Base-by-base conservation (phyloP, 1,284 basidiomycete genomes). In the Pisolithus thermaeus region DNA sequence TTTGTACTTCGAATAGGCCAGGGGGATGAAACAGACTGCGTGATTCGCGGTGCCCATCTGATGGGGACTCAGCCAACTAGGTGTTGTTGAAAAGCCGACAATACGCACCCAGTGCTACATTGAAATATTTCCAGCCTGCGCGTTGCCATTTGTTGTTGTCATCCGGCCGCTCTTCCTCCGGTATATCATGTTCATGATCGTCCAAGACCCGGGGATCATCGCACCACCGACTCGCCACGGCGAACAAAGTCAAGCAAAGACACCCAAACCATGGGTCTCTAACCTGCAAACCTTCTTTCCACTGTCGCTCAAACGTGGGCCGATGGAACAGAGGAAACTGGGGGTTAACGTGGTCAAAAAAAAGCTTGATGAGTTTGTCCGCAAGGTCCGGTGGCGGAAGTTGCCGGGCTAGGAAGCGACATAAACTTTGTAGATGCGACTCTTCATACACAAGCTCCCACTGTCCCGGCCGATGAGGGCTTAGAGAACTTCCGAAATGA, bases 1-100 rank as follows among this genome's bases (percentile, higher is more conserved):
- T 73, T 64, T 92, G 90, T 11, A 93, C 71, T 62, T 92, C 90
- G 56, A 82, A 84, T n/a, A 93, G 64, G 46, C 75, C 77, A 3
- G 86, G 79, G 0, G 81, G 79, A 54, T 79, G 75, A 51, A 90
- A 72, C 51, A 84, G 70, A 47, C 77, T 81, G 53, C 75, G 75
- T 20, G 81, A 78, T 49, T 75, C 63, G 28, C 77, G 71, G 63
- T 83, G 73, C 4, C 88, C 65, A 50, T 68, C 78, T 77, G 55
- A 42, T 46, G 53, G 23, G 7, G 25, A 46, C 7, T 43, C 57
- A 42, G 60, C 47, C 30, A 48, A 41, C 47, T 47, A 36, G 35
- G 23, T 4, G 6, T 27, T 27, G 14, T n/a, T 36, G 22, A 14
- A n/a, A 20, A 39, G 38, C 23, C 4, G 23, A 49, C 20, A 45